Evolutionary conservation across 306 rosid genomes (phyloP).

Genomic region (Cajanus cajan): DNA sequence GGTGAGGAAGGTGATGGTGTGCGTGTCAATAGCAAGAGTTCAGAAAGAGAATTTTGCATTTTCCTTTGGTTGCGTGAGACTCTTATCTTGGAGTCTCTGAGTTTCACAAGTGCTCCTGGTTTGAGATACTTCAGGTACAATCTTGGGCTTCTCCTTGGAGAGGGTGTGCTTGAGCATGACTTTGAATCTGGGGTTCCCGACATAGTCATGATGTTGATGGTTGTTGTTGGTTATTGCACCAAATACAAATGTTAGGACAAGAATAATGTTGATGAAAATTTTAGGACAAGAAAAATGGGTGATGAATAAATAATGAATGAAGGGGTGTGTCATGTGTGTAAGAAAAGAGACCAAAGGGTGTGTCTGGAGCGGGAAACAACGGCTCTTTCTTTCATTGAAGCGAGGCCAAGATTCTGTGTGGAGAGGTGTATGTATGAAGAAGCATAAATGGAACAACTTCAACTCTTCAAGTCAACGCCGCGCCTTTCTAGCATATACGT

Average conservation of each 20-base stretch:
- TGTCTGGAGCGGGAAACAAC: neutral
- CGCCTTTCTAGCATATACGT: no score
- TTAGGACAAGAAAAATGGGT: neutral
- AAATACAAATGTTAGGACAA: no score
- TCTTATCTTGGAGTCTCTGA: slow-evolving; percentile 14
- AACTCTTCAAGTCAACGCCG: no score
- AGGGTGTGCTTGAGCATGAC: neutral
- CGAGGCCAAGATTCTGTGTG: neutral
- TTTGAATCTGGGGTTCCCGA: neutral
- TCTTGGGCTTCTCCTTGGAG: neutral
- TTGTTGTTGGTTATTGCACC: no score
- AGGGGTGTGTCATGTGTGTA: no score
- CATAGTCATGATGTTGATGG: no score
- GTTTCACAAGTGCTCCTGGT: slow-evolving; percentile 28
- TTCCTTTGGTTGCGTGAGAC: neutral
- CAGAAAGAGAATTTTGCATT: neutral
- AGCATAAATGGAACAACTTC: no score
- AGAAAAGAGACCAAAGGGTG: neutral
- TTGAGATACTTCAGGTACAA: slow-evolving; percentile 22
- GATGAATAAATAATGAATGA: neutral
- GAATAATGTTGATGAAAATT: no score
- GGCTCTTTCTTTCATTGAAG: neutral
- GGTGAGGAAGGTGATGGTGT: neutral
- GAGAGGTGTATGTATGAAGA: no score
- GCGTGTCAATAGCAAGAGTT: neutral